phyloP scores from a whole-genome alignment of 179 eudicot species.

The Sideroxylon spinosum region DNA sequence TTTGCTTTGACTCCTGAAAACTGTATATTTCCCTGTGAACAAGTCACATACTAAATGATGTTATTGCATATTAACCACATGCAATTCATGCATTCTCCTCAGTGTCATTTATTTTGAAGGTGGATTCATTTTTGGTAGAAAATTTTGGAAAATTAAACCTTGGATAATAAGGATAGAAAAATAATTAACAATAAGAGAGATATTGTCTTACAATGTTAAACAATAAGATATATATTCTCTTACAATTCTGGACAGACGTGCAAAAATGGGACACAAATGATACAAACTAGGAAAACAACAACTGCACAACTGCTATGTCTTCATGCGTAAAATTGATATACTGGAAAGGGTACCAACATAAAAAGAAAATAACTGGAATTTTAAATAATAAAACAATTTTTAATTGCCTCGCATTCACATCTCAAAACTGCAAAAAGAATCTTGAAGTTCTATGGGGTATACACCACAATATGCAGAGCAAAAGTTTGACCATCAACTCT shows the following conservation, averaged over 20 bases:
- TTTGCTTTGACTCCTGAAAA: slow-evolving; percentile 39
- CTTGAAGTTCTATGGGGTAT: neutral
- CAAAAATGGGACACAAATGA: slow-evolving; percentile 3
- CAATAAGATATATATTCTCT: neutral
- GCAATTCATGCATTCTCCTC: neutral
- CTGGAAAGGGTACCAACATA: neutral
- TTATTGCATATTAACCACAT: neutral
- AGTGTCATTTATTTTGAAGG: neutral
- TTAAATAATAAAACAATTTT: neutral
- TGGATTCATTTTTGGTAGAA: neutral
- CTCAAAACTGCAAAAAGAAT: too few relatives aligned
- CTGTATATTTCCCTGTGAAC: slow-evolving; percentile 68
- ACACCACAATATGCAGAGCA: neutral
- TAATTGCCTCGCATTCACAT: neutral
- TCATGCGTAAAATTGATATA: neutral
- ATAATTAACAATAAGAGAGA: too few relatives aligned
- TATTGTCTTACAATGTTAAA: neutral
- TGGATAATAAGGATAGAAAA: neutral
- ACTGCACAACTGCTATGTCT: neutral
- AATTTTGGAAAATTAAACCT: neutral
- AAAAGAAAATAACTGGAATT: neutral
- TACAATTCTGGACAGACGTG: neutral
- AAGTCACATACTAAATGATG: neutral
- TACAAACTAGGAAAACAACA: neutral
- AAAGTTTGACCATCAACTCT: neutral